These are phyloP conservation scores for Cystofilobasidium capitatum DNA, from an alignment of 768 basidiomycete genomes.

Conservation along the genomic window DNA sequence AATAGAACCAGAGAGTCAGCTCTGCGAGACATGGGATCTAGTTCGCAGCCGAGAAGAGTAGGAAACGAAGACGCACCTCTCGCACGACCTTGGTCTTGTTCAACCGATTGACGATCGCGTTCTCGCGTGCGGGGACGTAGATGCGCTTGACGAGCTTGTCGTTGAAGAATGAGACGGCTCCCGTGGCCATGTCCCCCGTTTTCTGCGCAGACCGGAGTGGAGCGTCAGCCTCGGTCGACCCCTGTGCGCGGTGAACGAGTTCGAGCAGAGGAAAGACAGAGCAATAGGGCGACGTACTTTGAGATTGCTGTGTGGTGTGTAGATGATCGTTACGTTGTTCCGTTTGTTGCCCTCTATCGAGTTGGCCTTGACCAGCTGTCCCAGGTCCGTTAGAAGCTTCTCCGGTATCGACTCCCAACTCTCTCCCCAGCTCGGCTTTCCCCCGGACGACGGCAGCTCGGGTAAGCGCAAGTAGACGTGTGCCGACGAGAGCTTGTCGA, in stretches of 20 bases:
- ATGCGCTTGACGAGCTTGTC: constrained; percentile 74
- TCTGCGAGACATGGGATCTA: too few relatives aligned
- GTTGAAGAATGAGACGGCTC: constrained; percentile 87
- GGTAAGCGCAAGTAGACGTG: constrained; percentile 94
- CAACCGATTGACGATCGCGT: constrained; percentile 77
- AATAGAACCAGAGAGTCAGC: too few relatives aligned
- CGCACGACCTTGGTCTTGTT: constrained; percentile 85
- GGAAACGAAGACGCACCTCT: constrained; percentile 37
- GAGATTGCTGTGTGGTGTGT: constrained; percentile 83
- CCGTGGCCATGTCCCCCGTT: constrained; percentile 90
- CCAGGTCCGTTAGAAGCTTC: constrained; percentile 67
- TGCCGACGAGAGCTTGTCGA: constrained; percentile 93
- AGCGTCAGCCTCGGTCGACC: background rate
- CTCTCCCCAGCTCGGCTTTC: constrained; percentile 48
- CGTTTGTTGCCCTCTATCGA: constrained; percentile 98
- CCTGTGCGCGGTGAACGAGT: background rate
- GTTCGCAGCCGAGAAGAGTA: background rate
- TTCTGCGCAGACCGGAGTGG: constrained; percentile 49
- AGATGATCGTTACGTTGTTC: constrained; percentile 83
- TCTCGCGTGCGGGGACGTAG: constrained; percentile 69
- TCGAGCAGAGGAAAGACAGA: background rate
- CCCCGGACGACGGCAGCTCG: too few relatives aligned
- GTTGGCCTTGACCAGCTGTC: constrained; percentile 94
- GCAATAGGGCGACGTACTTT: constrained; percentile 49
- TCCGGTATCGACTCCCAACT: constrained; percentile 86